These are phyloP conservation scores for Boletales sp. DNA, from an alignment of 768 basidiomycete species.

Conservation along the genomic window DNA sequence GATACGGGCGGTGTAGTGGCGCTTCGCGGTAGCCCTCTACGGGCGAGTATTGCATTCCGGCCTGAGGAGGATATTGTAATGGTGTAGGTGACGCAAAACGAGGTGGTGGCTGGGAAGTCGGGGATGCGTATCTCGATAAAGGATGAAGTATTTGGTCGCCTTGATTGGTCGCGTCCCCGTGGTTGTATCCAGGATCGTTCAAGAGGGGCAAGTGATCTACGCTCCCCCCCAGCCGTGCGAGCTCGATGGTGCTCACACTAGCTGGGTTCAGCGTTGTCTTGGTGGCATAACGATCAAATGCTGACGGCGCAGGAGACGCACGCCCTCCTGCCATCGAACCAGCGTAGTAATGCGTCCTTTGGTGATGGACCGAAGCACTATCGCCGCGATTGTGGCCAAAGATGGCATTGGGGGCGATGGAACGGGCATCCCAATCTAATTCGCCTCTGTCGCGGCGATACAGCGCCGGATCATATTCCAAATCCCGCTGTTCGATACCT, in stretches of 20 bases:
- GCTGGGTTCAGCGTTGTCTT: constrained; percentile 37
- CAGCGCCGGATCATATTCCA: constrained; percentile 78
- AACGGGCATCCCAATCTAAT: constrained; percentile 83
- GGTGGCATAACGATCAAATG: constrained; percentile 58
- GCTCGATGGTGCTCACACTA: constrained; percentile 44
- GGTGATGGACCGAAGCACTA: constrained; percentile 38
- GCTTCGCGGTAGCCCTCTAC: constrained; percentile 50
- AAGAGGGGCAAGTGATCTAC: constrained; percentile 61
- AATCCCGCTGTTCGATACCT: constrained; percentile 71
- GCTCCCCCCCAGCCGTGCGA: constrained; percentile 50
- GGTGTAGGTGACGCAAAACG: constrained; percentile 39
- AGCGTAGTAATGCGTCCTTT: constrained; percentile 40
- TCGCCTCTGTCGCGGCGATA: constrained; percentile 83
- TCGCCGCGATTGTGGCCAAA: constrained; percentile 38
- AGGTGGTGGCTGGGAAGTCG: constrained; percentile 24
- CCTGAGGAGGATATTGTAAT: constrained; percentile 37
- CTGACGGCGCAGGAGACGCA: constrained; percentile 40
- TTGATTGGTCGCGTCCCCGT: constrained; percentile 9
- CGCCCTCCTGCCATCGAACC: constrained; percentile 32
- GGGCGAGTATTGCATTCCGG: constrained; percentile 22
- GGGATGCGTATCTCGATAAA: constrained; percentile 30
- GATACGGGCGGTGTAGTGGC: constrained; percentile 57
- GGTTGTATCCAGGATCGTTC: constrained; percentile 22
- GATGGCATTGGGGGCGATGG: constrained; percentile 59
- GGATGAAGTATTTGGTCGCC: constrained; percentile 2